A percentile compares a stretch with the other conserved stretches of the same genome.
phyloP scores from a whole-genome alignment of 495 filamentous ascomycete genomes.

The Penicillium manginii region DNA sequence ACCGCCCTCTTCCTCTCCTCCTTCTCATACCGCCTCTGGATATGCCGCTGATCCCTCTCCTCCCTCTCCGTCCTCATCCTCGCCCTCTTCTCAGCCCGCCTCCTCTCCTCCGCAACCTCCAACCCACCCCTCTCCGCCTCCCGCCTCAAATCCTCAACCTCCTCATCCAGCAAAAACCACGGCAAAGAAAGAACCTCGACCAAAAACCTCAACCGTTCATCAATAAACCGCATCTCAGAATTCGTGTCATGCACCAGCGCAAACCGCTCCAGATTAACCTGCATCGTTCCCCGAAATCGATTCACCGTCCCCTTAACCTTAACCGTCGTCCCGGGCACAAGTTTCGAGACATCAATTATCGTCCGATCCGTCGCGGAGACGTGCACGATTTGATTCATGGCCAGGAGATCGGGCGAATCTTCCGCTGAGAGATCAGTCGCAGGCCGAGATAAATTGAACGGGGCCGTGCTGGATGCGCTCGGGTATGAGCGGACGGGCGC shows the following conservation, averaged over 20 bases:
- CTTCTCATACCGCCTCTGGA: conserved; percentile 40
- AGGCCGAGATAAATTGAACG: neutral
- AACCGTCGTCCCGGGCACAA: conserved; percentile 70
- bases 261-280: conserved; percentile 73
- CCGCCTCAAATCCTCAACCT: conserved; percentile 56
- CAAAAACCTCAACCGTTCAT: conserved; percentile 64
- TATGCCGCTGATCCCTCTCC: conserved; percentile 39
- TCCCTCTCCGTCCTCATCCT: conserved; percentile 40
- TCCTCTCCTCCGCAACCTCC: conserved; percentile 43
- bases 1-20: conserved; percentile 44
- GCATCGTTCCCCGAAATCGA: conserved; percentile 62
- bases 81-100: conserved; percentile 39
- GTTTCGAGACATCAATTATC: conserved; percentile 42
- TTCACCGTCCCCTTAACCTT: conserved; percentile 77
- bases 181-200: conserved; percentile 65
- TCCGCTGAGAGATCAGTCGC: neutral
- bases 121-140: conserved; percentile 52
- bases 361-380: conserved; percentile 33
- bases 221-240: conserved; percentile 78
- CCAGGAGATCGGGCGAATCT: neutral
- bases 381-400: conserved; percentile 19
- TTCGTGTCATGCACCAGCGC: conserved; percentile 62
- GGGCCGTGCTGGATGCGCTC: neutral
- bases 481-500: neutral
- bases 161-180: conserved; percentile 63